Percentiles rank a stretch among this genome's conserved stretches.
Evolutionary conservation across 306 rosid species (phyloP).

Genomic region (Cercis canadensis): DNA sequence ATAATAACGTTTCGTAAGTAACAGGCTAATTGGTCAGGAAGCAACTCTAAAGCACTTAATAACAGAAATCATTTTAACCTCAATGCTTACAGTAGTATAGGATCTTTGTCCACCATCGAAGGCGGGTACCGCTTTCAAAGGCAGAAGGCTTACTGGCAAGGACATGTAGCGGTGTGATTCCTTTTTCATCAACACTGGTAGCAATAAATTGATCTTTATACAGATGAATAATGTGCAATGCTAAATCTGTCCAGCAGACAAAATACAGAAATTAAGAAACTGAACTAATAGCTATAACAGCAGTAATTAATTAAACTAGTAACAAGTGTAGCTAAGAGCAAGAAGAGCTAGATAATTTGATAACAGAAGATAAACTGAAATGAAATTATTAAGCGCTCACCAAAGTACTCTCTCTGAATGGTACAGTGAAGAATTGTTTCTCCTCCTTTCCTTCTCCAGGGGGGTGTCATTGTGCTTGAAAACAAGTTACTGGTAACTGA

Average conservation of each 20-base stretch:
- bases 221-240: conserved; percentile 42
- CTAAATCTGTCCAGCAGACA: conserved; percentile 39
- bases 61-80: not conserved
- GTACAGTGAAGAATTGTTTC: conserved; percentile 22
- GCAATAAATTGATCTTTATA: conserved; percentile 20
- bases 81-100: conserved; percentile 38
- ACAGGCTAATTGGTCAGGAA: not conserved
- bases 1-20: too few species aligned
- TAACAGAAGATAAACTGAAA: not conserved
- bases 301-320: too few species aligned
- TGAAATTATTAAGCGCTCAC: not conserved
- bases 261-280: too few species aligned
- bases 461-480: too few species aligned
- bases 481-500: not conserved
- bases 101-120: conserved; percentile 14
- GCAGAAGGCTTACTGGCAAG: conserved; percentile 56
- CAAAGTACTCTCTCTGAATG: not conserved
- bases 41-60: too few species aligned
- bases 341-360: not conserved
- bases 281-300: too few species aligned
- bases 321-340: too few species aligned
- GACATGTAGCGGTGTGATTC: conserved; percentile 51
- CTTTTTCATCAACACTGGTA: conserved; percentile 24
- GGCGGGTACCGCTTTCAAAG: conserved; percentile 51
- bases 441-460: conserved; percentile 3